Base-by-base conservation (phyloP, 1,139 yeast species). In the Scheffersomyces quercinus region DNA sequence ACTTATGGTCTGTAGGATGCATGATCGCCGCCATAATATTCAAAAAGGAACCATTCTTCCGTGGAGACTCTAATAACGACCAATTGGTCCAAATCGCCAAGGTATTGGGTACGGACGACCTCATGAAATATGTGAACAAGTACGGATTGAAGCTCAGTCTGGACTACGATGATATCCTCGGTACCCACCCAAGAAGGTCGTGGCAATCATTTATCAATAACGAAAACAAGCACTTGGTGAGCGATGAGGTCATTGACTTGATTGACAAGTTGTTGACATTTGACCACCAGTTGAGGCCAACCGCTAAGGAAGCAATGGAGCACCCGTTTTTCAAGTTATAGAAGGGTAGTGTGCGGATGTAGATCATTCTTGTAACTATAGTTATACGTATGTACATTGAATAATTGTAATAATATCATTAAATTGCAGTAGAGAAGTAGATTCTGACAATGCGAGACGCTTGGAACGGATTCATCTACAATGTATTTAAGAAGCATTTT, bases 1-100 rank as follows among this genome's bases (percentile, higher is more conserved):
- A 86, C 64, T 67, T 86, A 44, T 86, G 95, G 95, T 83, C 89
- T 3, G 86, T 84, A 38, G 95, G 95, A 10, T 86, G 91, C 48
- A 86, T 85, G 78, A 62, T 86, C 42, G 93, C 91, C 1, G 86
- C 90, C 2, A 85, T 86, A 35, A 75, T 85, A 31, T 85, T 86
- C 66, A 83, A 82, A 54, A 82, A 79, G 55, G 95, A 86, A 54
- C 93, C 93, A 8, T 82, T 86, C 46, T 86, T 86, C 68, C 80
- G 86, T 50, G 95, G 95, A 7, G 84, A 83, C 49, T 82, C 89
- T 13, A 86, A 86, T 59, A 83, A 85, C 34, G 93, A 86, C 62
- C 95, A 86, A 59, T 67, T 86, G 54, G 90, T 86, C 7, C 89
- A 85, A 61, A 86, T 86, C 50, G 88, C 87, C 9, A 79, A 85